phyloP scores from a whole-genome alignment of 2,329 filamentous ascomycete genomes.

The Aureobasidium pullulans region DNA sequence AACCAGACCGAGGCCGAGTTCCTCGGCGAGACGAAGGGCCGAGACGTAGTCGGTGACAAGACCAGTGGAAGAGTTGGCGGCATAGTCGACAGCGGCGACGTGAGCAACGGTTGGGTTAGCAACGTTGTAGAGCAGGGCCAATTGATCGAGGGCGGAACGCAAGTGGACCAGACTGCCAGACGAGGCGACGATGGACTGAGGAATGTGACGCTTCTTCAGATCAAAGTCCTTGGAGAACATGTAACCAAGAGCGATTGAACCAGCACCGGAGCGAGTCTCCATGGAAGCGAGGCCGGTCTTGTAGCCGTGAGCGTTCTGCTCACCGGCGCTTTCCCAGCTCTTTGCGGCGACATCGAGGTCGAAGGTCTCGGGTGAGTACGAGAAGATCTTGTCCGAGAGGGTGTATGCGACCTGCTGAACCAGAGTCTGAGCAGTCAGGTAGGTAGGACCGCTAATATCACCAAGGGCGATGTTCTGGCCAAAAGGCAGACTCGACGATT shows the following conservation, averaged over 20 bases:
- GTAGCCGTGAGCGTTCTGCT: slow-evolving; percentile 76
- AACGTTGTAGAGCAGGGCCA: slow-evolving; percentile 83
- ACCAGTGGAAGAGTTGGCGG: slow-evolving; percentile 54
- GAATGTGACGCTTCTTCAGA: slow-evolving; percentile 79
- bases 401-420: slow-evolving; percentile 95
- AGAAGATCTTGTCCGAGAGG: slow-evolving; percentile 94
- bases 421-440: slow-evolving; percentile 85
- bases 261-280: slow-evolving; percentile 83
- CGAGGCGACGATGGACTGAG: slow-evolving; percentile 82
- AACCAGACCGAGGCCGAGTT: slow-evolving; percentile 80
- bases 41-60: slow-evolving; percentile 83
- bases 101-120: slow-evolving; percentile 91
- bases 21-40: slow-evolving; percentile 74
- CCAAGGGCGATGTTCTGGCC: slow-evolving; percentile 45
- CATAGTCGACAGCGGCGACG: slow-evolving; percentile 83
- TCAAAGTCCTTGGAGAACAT: slow-evolving; percentile 98
- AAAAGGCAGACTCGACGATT: slow-evolving; percentile 46
- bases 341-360: slow-evolving; percentile 79
- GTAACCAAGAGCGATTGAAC: slow-evolving; percentile 87
- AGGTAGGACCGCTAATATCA: slow-evolving; percentile 75
- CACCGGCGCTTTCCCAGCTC: slow-evolving; percentile 62
- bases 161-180: slow-evolving; percentile 75
- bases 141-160: slow-evolving; percentile 78
- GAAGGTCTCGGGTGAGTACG: slow-evolving; percentile 90
- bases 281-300: slow-evolving; percentile 69